phyloP scores from a whole-genome alignment of 2,329 filamentous ascomycete species.

The Septoria petroselini region DNA sequence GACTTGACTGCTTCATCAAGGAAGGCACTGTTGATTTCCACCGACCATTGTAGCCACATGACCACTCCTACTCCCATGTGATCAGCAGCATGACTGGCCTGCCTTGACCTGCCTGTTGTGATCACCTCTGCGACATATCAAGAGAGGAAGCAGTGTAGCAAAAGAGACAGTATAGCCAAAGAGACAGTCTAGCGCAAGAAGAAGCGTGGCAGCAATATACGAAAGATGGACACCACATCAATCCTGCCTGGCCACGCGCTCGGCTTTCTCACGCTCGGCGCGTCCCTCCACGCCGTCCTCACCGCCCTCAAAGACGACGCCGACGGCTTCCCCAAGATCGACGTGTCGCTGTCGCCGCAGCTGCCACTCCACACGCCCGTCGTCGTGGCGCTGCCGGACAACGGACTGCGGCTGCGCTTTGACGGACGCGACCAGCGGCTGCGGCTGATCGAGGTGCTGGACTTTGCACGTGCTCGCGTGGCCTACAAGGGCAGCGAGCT shows the following conservation, averaged over 20 bases:
- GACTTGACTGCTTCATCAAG: no score
- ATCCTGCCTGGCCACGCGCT: slow-evolving; percentile 34
- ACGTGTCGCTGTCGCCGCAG: slow-evolving; percentile 74
- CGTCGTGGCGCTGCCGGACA: slow-evolving; percentile 71
- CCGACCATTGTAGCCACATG: slow-evolving; percentile 13
- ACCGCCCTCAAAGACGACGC: slow-evolving; percentile 86
- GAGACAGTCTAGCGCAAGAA: no score
- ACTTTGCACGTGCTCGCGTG: slow-evolving; percentile 82
- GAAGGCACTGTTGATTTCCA: neutral
- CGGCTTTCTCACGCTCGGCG: slow-evolving; percentile 69
- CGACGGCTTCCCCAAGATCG: slow-evolving; percentile 74
- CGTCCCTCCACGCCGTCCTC: slow-evolving; percentile 85
- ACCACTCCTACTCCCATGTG: slow-evolving; percentile 9
- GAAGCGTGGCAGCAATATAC: no score
- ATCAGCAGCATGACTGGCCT: slow-evolving; percentile 10
- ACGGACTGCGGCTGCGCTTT: slow-evolving; percentile 86
- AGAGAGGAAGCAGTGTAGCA: no score
- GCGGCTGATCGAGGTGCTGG: slow-evolving; percentile 82
- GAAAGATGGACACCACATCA: slow-evolving; percentile 20
- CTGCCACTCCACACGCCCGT: slow-evolving; percentile 73
- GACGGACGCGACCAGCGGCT: slow-evolving; percentile 90
- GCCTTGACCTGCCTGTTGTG: no score
- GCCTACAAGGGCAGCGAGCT: slow-evolving; percentile 80
- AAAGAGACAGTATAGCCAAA: no score
- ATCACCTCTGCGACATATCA: no score